Base-by-base conservation (phyloP, 129 eudicot species). In the Scalesia atractyloides region DNA sequence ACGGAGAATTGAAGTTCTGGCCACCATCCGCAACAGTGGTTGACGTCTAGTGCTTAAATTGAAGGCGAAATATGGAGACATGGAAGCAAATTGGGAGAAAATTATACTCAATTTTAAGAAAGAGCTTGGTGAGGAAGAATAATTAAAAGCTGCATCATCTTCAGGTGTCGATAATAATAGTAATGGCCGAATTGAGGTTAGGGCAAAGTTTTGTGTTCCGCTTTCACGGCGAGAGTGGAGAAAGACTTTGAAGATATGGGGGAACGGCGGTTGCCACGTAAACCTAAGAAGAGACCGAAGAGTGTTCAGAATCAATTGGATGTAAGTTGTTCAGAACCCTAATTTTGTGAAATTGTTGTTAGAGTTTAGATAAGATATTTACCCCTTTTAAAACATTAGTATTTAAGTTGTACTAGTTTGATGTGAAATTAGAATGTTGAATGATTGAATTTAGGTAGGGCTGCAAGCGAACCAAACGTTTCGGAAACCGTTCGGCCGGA, bases 191-290 rank as follows among this genome's bases (percentile, higher is more conserved):
- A 86, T 77, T 73, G 61, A 46, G 60, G 77, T 50, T 64, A 84
- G 96, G 78, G 71, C 74, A 7, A 93, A 84, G 59, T 89, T 89
- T 36, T 87, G 92, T 0, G 83, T 84, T 60, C 54, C 87, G 51
- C 85, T 93, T n/a, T 79, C 95, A 1, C 83, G 82, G 16, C 63
- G 78, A 34, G 95, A 89, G 72, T 93, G 80, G 98, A 87, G 77
- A 85, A 85, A 60, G 98, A 93, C 74, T 93, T 87, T 68, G 58
- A 76, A 54, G 86, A 70, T 8, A 80, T 93, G 67, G 83, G 84
- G 4, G 88, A 88, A 1, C 77, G 76, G 33, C 70, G 84, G 37
- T 81, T 87, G 46, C 87, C 88, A 0, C 86, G 95, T 7, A 66
- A 90, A 41, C 96, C 96, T 1, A 87, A 80, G 79, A 92, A 92